phyloP scores from a whole-genome alignment of 1,284 basidiomycete genomes.

The Sporisorium scitamineum region DNA sequence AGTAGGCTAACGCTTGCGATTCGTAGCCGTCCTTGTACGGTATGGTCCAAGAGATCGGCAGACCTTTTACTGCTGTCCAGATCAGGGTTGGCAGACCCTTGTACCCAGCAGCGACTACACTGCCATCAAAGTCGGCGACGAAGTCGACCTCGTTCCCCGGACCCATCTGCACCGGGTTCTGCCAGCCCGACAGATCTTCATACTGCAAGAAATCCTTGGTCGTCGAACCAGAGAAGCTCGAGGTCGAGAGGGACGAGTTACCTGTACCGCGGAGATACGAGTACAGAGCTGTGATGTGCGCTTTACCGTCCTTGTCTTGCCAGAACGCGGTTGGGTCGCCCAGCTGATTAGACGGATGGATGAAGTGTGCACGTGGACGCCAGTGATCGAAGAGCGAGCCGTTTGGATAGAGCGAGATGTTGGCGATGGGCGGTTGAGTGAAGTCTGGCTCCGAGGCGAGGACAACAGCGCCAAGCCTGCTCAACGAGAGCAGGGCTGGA shows the following conservation, averaged over 20 bases:
- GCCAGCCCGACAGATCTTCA: conserved; percentile 25
- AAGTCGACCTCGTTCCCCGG: conserved; percentile 36
- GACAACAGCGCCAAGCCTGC: conserved; percentile 1
- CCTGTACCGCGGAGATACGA: conserved; percentile 23
- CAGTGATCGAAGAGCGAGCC: conserved; percentile 42
- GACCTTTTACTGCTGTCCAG: conserved; percentile 30
- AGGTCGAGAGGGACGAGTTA: conserved; percentile 23
- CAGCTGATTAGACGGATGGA: conserved; percentile 41
- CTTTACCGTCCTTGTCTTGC: conserved; percentile 13
- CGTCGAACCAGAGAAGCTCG: conserved; percentile 26
- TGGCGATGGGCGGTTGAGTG: conserved; percentile 23
- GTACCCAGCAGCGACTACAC: conserved; percentile 30
- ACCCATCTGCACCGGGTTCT: conserved; percentile 32
- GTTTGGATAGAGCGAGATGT: conserved; percentile 33
- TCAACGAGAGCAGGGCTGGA: conserved; percentile 1
- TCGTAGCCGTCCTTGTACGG: conserved; percentile 45
- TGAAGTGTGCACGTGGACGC: conserved; percentile 40
- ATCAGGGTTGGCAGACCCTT: conserved; percentile 40
- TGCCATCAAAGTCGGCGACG: conserved; percentile 42
- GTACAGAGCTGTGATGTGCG: conserved; percentile 37
- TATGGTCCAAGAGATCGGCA: conserved; percentile 41
- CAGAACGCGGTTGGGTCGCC: conserved; percentile 46
- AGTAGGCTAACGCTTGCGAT: conserved; percentile 38
- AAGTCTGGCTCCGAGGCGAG: conserved; percentile 24
- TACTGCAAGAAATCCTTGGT: conserved; percentile 28